Evolutionary conservation across 164 flowering plant species (phyloP).

Genomic region (Hamamelis virginiana): DNA sequence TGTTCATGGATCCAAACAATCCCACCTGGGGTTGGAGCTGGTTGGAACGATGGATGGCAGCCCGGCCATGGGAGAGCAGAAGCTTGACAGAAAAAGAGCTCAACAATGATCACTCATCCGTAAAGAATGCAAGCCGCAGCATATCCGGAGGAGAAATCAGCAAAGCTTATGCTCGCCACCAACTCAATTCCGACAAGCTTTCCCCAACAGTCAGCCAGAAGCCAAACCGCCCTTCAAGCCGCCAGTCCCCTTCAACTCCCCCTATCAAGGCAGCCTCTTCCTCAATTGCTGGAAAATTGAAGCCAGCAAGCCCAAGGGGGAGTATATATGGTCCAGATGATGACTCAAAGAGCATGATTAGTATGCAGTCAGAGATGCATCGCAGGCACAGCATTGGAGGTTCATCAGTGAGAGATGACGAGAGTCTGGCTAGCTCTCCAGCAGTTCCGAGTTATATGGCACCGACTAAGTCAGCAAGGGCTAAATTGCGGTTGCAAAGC

Average conservation of each 20-base stretch:
- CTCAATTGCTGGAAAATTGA: slow-evolving; percentile 34
- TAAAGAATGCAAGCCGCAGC: slow-evolving; percentile 42
- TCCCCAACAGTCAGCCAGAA: slow-evolving; percentile 49
- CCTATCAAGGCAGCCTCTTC: slow-evolving; percentile 25
- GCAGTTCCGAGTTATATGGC: slow-evolving; percentile 79
- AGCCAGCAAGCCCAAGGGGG: slow-evolving; percentile 48
- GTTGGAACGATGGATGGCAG: slow-evolving; percentile 94
- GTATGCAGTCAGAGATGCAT: slow-evolving; percentile 55
- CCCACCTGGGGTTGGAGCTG: slow-evolving; percentile 99
- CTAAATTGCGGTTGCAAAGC: slow-evolving; percentile 50
- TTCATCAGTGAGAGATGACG: slow-evolving; percentile 51
- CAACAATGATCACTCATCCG: slow-evolving; percentile 46
- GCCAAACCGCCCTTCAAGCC: slow-evolving; percentile 25
- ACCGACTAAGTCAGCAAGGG: slow-evolving; percentile 72
- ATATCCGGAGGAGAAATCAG: slow-evolving; percentile 53
- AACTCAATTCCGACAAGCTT: slow-evolving; percentile 41
- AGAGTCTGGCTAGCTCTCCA: slow-evolving; percentile 62
- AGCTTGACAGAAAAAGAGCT: slow-evolving; percentile 46
- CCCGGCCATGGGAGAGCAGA: slow-evolving; percentile 69
- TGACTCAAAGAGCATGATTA: slow-evolving; percentile 53
- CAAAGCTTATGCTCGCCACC: slow-evolving; percentile 57
- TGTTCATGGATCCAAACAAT: slow-evolving; percentile 77
- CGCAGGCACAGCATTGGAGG: slow-evolving; percentile 74
- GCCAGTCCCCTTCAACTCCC: slow-evolving; percentile 53
- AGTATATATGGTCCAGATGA: slow-evolving; percentile 39